These are phyloP conservation scores for Urochloa ruziziensis DNA, from an alignment of 176 grass and related monocot genomes.

Conservation along the genomic window DNA sequence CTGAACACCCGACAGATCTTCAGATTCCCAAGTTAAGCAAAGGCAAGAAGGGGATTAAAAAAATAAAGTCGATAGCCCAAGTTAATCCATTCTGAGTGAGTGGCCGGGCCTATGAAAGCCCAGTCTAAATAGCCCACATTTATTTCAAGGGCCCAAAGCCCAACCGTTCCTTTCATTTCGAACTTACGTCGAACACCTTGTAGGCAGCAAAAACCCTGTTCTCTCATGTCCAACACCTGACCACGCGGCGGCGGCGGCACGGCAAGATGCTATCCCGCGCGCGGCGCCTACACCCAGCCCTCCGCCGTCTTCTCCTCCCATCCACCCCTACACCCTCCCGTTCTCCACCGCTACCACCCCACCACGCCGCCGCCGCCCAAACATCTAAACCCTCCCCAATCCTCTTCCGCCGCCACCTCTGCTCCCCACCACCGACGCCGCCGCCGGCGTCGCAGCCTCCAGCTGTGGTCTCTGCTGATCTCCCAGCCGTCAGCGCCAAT, in stretches of 20 bases:
- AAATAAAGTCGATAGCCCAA: too few species aligned
- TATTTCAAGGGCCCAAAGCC: background rate
- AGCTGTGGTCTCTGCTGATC: background rate
- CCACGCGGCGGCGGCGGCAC: conserved; percentile 1
- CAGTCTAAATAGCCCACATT: background rate
- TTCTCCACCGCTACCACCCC: background rate
- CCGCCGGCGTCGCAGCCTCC: background rate
- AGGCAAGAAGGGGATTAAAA: too few species aligned
- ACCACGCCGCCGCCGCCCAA: background rate
- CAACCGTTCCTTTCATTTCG: background rate
- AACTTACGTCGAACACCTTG: conserved; percentile 16
- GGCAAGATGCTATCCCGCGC: conserved; percentile 43
- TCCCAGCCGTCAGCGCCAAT: background rate
- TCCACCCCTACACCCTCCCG: background rate
- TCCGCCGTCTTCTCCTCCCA: conserved; percentile 1
- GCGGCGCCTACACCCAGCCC: conserved; percentile 6
- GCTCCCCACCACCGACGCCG: background rate
- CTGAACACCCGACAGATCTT: too few species aligned
- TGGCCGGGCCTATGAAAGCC: background rate
- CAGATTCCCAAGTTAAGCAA: too few species aligned
- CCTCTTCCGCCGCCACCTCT: conserved; percentile 30
- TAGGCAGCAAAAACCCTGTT: background rate
- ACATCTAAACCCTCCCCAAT: conserved; percentile 15
- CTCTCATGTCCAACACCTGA: background rate
- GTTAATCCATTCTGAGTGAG: background rate